Evolutionary conservation across 306 rosid genomes (phyloP).

Genomic region (Ziziphus jujuba): DNA sequence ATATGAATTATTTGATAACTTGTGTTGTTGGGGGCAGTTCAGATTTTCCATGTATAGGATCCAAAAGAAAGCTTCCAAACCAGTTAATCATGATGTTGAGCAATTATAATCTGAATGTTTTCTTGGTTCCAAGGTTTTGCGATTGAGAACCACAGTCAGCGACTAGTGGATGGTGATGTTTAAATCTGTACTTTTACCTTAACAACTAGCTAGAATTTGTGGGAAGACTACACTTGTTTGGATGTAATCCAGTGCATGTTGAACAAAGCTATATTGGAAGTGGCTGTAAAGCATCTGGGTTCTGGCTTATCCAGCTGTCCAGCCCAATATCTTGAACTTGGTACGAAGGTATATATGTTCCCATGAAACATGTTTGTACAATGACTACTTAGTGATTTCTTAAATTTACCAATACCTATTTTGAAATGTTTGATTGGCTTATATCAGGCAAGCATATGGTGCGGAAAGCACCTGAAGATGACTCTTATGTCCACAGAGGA

Average conservation of each 20-base stretch:
- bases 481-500: conserved; percentile 76
- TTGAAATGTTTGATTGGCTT: conserved; percentile 17
- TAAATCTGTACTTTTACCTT: conserved; percentile 36
- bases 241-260: conserved; percentile 83
- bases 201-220: conserved; percentile 64
- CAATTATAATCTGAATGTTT: too few species aligned
- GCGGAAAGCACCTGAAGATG: conserved; percentile 84
- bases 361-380: neutral
- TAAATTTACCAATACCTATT: conserved; percentile 6
- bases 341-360: conserved; percentile 53
- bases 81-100: too few species aligned
- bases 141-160: too few species aligned
- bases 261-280: conserved; percentile 57
- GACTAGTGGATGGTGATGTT: too few species aligned
- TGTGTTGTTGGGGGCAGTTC: too few species aligned
- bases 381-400: conserved; percentile 7
- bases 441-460: conserved; percentile 78
- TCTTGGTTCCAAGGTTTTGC: too few species aligned
- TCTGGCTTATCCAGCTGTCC: conserved; percentile 42
- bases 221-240: conserved; percentile 94
- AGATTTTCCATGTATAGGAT: too few species aligned
- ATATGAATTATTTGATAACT: too few species aligned
- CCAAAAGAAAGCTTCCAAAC: too few species aligned
- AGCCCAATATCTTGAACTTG: conserved; percentile 61
- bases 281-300: conserved; percentile 50